Evolutionary conservation across 2,329 filamentous ascomycete species (phyloP).

Genomic region (Penicillium sp.): DNA sequence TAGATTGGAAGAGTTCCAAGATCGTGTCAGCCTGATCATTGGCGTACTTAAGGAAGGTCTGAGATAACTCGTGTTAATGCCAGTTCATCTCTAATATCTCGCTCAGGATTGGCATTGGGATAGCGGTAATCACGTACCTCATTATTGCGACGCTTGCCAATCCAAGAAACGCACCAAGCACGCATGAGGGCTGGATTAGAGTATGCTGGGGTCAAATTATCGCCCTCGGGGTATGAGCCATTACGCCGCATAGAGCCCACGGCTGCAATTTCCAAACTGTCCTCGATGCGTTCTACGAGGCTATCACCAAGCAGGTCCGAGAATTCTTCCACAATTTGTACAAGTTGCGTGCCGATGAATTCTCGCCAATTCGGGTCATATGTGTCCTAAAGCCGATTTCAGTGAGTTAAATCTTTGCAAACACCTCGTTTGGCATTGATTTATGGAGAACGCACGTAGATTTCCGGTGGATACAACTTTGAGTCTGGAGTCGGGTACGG

Average conservation of each 20-base stretch:
- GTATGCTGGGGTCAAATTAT: conserved; percentile 50
- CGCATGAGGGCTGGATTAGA: conserved; percentile 54
- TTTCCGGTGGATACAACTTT: conserved; percentile 52
- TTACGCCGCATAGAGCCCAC: conserved; percentile 51
- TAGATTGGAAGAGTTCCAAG: conserved; percentile 33
- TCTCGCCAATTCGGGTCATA: conserved; percentile 72
- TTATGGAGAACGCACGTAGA: conserved; percentile 19
- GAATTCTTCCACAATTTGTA: conserved; percentile 66
- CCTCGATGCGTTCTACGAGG: conserved; percentile 46
- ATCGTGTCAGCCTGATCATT: conserved; percentile 40
- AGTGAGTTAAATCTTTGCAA: background rate
- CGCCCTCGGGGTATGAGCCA: conserved; percentile 46
- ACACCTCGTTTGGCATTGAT: background rate
- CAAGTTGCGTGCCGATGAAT: conserved; percentile 65
- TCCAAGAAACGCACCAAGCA: conserved; percentile 49
- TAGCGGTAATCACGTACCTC: conserved; percentile 13
- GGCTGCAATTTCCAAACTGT: conserved; percentile 45
- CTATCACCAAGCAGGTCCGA: conserved; percentile 17
- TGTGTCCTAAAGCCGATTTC: conserved; percentile 56
- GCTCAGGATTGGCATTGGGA: no score
- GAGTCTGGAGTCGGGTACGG: conserved; percentile 58
- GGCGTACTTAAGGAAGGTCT: conserved; percentile 47
- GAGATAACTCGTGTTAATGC: background rate
- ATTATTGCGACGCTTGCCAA: conserved; percentile 49
- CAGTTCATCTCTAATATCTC: no score